phyloP scores from a whole-genome alignment of 1,284 basidiomycete genomes.

The Ustilago loliicola region DNA sequence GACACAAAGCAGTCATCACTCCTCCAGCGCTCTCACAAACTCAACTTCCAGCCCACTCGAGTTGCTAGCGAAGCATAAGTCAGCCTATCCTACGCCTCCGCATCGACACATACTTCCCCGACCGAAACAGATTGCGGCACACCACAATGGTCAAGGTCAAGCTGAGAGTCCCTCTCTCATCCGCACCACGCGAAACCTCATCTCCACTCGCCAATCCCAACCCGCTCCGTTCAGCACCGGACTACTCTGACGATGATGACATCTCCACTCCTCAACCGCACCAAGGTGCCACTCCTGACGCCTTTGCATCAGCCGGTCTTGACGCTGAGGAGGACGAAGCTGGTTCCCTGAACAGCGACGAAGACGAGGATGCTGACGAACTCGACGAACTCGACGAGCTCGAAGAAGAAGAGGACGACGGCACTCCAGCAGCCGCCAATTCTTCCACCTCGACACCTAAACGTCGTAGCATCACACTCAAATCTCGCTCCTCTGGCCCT shows the following conservation, averaged over 20 bases:
- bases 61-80: too few relatives aligned
- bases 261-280: constrained; percentile 10
- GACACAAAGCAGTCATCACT: background rate
- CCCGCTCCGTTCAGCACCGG: constrained; percentile 40
- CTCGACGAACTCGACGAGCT: constrained; percentile 50
- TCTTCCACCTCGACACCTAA: constrained; percentile 30
- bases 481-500: constrained; percentile 30
- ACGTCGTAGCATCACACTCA: constrained; percentile 45
- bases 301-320: background rate
- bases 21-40: background rate
- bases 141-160: constrained; percentile 51
- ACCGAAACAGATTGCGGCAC: background rate
- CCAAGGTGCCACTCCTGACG: background rate
- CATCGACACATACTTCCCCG: background rate
- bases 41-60: background rate
- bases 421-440: background rate
- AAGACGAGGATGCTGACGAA: constrained; percentile 49
- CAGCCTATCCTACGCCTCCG: too few relatives aligned
- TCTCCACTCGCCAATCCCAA: constrained; percentile 47
- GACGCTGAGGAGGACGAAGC: constrained; percentile 26
- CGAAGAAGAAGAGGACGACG: constrained; percentile 33
- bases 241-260: constrained; percentile 47
- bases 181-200: constrained; percentile 47
- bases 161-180: constrained; percentile 51
- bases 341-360: constrained; percentile 17